These are phyloP conservation scores for Amanita exitialis DNA, from an alignment of 768 basidiomycete species.

Conservation along the genomic window DNA sequence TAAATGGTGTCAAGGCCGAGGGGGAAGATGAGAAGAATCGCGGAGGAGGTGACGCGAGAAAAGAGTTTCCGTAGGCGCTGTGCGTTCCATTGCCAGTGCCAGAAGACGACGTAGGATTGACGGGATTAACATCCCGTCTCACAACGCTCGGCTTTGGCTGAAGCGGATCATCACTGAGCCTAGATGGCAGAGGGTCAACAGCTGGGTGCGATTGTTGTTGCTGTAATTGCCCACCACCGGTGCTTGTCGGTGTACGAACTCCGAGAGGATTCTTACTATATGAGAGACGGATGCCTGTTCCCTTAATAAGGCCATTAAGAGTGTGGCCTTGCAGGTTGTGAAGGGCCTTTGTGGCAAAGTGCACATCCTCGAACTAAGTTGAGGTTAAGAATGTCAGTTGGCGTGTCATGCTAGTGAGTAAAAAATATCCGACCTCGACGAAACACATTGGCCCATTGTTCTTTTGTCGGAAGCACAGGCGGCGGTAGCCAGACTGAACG, in stretches of 20 bases:
- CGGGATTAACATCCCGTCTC: constrained; percentile 13
- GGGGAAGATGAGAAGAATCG: constrained; percentile 33
- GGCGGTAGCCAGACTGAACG: constrained; percentile 74
- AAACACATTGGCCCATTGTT: constrained; percentile 99
- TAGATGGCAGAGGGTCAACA: constrained; percentile 10
- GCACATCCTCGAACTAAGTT: constrained; percentile 81
- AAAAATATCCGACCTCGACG: constrained; percentile 62
- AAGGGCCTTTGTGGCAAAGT: constrained; percentile 77
- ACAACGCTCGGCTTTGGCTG: constrained; percentile 11
- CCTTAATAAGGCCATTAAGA: constrained; percentile 88
- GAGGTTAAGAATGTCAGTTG: neutral
- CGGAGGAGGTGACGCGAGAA: constrained; percentile 34
- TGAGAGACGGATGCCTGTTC: constrained; percentile 90
- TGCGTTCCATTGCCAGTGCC: constrained; percentile 10
- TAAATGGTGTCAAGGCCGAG: constrained; percentile 16
- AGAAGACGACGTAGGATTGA: constrained; percentile 12
- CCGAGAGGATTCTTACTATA: constrained; percentile 99
- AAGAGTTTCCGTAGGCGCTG: constrained; percentile 17
- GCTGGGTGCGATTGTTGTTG: constrained; percentile 13
- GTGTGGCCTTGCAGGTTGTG: constrained; percentile 85
- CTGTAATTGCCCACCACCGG: constrained; percentile 29
- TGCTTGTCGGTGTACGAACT: constrained; percentile 70
- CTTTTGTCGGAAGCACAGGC: constrained; percentile 92
- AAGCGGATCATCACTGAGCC: constrained; percentile 8
- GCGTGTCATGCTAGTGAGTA: constrained; percentile 51